These are phyloP conservation scores for Clonostachys rosea DNA, from an alignment of 2,329 filamentous ascomycete species.

Conservation along the genomic window DNA sequence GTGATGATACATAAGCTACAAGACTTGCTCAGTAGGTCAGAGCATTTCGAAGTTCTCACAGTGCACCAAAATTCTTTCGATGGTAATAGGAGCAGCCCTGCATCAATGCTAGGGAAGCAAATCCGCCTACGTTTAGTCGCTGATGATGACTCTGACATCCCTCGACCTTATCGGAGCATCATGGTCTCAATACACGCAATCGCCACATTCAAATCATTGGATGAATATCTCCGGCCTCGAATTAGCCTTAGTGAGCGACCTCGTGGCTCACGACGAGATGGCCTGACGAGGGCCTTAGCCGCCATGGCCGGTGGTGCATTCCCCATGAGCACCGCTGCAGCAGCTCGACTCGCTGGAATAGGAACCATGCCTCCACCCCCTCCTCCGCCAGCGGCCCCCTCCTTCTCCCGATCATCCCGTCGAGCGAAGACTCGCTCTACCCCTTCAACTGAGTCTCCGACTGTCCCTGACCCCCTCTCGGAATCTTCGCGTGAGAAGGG, in stretches of 20 bases:
- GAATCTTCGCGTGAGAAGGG: slow-evolving; percentile 53
- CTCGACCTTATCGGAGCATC: slow-evolving; percentile 81
- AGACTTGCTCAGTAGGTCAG: slow-evolving; percentile 90
- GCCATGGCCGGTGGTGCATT: slow-evolving; percentile 70
- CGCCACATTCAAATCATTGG: slow-evolving; percentile 92
- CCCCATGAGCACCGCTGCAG: slow-evolving; percentile 40
- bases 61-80: slow-evolving; percentile 91
- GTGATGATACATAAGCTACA: slow-evolving; percentile 91
- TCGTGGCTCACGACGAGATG: slow-evolving; percentile 57
- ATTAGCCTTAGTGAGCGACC: slow-evolving; percentile 74
- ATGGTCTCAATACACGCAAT: slow-evolving; percentile 99
- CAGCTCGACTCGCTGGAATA: slow-evolving; percentile 32
- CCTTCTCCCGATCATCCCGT: slow-evolving; percentile 34
- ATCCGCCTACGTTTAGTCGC: slow-evolving; percentile 84
- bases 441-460: slow-evolving; percentile 28
- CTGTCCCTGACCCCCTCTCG: slow-evolving; percentile 37
- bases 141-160: slow-evolving; percentile 87
- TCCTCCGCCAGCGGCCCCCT: slow-evolving; percentile 29
- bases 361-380: slow-evolving; percentile 24
- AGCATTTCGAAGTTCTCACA: slow-evolving; percentile 96
- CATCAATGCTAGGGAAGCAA: slow-evolving; percentile 96
- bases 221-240: slow-evolving; percentile 89
- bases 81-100: slow-evolving; percentile 82
- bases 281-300: slow-evolving; percentile 65
- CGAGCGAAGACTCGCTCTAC: slow-evolving; percentile 37